Percentiles rank a stretch among this genome's conserved stretches.
These are phyloP conservation scores for Prinsepia uniflora DNA, from an alignment of 306 rosid genomes.

Conservation along the genomic window DNA sequence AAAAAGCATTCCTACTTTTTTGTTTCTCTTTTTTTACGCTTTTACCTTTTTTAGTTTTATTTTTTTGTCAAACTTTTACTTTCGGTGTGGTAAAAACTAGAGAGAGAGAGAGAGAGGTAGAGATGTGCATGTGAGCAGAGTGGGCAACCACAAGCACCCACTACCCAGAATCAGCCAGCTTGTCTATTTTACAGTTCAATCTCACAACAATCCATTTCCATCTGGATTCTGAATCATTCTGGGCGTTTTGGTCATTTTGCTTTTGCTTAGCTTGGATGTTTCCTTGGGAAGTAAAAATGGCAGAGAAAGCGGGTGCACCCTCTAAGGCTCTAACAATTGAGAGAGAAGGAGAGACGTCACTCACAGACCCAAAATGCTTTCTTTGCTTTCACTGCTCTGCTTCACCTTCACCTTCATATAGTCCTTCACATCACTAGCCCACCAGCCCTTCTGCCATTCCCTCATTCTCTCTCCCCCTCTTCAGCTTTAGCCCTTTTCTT, in stretches of 20 bases:
- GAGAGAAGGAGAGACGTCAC: background rate
- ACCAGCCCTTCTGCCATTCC: conserved; percentile 6
- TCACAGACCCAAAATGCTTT: background rate
- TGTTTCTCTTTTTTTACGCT: background rate
- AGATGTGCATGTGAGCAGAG: background rate
- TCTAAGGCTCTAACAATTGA: conserved; percentile 3
- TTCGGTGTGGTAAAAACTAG: conserved; percentile 9
- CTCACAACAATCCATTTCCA: background rate
- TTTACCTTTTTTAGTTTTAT: background rate
- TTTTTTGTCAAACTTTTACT: background rate
- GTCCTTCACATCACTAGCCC: background rate
- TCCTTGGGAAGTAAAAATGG: conserved; percentile 10
- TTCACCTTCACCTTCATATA: conserved; percentile 15
- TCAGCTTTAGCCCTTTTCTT: background rate
- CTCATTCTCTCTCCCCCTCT: background rate
- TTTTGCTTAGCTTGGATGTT: conserved; percentile 5
- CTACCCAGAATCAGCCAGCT: conserved; percentile 1
- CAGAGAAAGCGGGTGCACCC: conserved; percentile 7
- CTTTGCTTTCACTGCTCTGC: conserved; percentile 37
- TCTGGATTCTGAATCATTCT: background rate
- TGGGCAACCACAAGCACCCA: background rate
- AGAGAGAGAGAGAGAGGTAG: too few species aligned
- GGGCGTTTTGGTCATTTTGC: background rate
- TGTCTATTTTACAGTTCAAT: background rate
- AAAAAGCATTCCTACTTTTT: conserved; percentile 1